Percentiles rank a stretch among this genome's conserved stretches.
phyloP scores from a whole-genome alignment of 169 alveolate genomes.

The Cyclospora cayetanensis region DNA sequence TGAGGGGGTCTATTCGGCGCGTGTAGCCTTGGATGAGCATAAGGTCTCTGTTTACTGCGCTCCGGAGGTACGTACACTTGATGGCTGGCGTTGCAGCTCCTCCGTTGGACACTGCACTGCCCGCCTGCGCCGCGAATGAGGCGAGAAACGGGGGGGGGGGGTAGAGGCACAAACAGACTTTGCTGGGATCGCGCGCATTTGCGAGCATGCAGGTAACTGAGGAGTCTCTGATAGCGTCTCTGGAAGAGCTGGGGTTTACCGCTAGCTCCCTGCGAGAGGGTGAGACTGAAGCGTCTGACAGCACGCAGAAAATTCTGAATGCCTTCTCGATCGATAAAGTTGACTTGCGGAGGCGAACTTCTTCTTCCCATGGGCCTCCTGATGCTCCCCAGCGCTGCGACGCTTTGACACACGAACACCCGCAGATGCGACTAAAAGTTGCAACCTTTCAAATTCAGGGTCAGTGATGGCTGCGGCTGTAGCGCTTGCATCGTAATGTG shows the following conservation, averaged over 20 bases:
- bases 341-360: background rate
- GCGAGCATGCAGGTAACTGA: conserved; percentile 17
- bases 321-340: background rate
- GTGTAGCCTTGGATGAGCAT: background rate
- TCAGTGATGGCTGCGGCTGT: background rate
- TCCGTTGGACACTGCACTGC: background rate
- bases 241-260: background rate
- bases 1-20: no score
- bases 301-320: background rate
- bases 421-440: background rate
- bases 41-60: background rate
- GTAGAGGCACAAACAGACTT: no score
- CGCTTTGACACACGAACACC: no score
- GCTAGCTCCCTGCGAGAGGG: background rate
- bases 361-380: no score
- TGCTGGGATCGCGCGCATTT: background rate
- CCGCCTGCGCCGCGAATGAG: background rate
- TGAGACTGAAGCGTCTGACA: background rate
- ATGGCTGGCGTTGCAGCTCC: no score
- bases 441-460: background rate
- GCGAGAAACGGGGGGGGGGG: background rate
- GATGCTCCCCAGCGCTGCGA: no score
- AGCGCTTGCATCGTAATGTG: background rate
- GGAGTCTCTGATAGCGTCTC: background rate
- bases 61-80: background rate